These are phyloP conservation scores for Xylariales sp. DNA, from an alignment of 2,329 filamentous ascomycete species.

Conservation along the genomic window DNA sequence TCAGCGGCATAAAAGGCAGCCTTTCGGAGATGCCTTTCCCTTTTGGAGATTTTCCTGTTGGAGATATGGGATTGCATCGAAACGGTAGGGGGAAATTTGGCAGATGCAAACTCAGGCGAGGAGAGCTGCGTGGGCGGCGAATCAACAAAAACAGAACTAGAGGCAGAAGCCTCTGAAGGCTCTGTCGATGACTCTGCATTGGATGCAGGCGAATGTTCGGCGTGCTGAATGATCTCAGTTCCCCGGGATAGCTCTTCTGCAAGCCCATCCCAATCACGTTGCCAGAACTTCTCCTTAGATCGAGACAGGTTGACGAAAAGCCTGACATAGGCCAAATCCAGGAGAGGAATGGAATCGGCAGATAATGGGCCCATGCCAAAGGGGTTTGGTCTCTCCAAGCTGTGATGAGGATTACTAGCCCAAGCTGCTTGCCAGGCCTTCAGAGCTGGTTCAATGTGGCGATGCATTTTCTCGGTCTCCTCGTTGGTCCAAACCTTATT, in stretches of 20 bases:
- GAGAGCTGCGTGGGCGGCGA: slow-evolving; percentile 49
- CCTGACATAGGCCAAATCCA: slow-evolving; percentile 88
- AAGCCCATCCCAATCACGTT: slow-evolving; percentile 88
- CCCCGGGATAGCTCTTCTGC: slow-evolving; percentile 79
- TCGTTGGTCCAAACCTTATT: slow-evolving; percentile 85
- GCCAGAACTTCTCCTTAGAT: slow-evolving; percentile 91
- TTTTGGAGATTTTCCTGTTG: slow-evolving; percentile 55
- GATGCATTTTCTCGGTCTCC: slow-evolving; percentile 94
- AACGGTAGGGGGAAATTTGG: slow-evolving; percentile 28
- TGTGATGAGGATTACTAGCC: slow-evolving; percentile 81
- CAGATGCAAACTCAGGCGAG: slow-evolving; percentile 39
- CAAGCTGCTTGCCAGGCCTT: slow-evolving; percentile 93
- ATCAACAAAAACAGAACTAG: slow-evolving; percentile 43
- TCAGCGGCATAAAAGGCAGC: slow-evolving; percentile 95
- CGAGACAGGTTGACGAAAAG: slow-evolving; percentile 90
- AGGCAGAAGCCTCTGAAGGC: slow-evolving; percentile 40
- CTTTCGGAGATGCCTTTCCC: slow-evolving; percentile 84
- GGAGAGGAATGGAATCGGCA: slow-evolving; percentile 82
- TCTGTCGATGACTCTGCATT: slow-evolving; percentile 42
- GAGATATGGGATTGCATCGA: slow-evolving; percentile 22
- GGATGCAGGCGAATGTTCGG: slow-evolving; percentile 56
- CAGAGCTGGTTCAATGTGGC: slow-evolving; percentile 88
- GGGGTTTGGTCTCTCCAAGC: slow-evolving; percentile 78
- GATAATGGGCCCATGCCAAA: slow-evolving; percentile 78
- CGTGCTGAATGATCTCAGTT: slow-evolving; percentile 69